Evolutionary conservation across 495 filamentous ascomycete species (phyloP).

Genomic region (Talaromyces stipitatus): DNA sequence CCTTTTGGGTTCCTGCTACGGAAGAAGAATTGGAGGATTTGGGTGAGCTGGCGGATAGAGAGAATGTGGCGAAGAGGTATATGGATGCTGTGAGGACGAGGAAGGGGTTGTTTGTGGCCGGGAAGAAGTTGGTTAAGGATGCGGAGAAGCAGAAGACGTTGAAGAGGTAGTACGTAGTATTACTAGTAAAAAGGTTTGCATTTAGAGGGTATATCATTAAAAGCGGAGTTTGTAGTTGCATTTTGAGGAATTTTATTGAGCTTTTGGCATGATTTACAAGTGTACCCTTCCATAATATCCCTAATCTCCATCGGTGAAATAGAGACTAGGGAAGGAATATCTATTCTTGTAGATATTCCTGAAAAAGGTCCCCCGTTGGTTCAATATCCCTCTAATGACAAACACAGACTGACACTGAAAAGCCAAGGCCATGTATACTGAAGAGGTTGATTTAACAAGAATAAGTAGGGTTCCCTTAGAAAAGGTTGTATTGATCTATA

Average conservation of each 20-base stretch:
- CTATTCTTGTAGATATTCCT: slow-evolving; percentile 18
- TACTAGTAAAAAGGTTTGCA: background rate
- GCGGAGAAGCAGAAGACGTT: slow-evolving; percentile 99
- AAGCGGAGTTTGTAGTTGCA: background rate
- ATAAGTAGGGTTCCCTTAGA: background rate
- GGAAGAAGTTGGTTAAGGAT: slow-evolving; percentile 69
- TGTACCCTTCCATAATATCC: background rate
- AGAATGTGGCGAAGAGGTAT: slow-evolving; percentile 94
- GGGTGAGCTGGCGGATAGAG: slow-evolving; percentile 82
- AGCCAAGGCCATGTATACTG: slow-evolving; percentile 45
- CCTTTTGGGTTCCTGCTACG: slow-evolving; percentile 94
- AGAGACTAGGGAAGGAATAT: slow-evolving; percentile 7
- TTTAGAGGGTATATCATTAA: background rate
- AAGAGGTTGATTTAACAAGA: slow-evolving; percentile 24
- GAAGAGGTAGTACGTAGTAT: slow-evolving; percentile 57
- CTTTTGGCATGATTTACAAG: background rate
- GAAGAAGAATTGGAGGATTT: slow-evolving; percentile 96
- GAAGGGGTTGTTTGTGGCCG: slow-evolving; percentile 82
- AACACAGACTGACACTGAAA: slow-evolving; percentile 43
- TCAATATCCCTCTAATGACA: slow-evolving; percentile 44
- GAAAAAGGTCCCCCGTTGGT: slow-evolving; percentile 12
- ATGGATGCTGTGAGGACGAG: slow-evolving; percentile 78
- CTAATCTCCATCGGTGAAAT: background rate
- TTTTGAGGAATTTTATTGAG: background rate
- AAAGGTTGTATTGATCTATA: background rate